Percentiles rank a stretch among this genome's conserved stretches.
These are phyloP conservation scores for Sindora glabra DNA, from an alignment of 306 rosid genomes.

Conservation along the genomic window DNA sequence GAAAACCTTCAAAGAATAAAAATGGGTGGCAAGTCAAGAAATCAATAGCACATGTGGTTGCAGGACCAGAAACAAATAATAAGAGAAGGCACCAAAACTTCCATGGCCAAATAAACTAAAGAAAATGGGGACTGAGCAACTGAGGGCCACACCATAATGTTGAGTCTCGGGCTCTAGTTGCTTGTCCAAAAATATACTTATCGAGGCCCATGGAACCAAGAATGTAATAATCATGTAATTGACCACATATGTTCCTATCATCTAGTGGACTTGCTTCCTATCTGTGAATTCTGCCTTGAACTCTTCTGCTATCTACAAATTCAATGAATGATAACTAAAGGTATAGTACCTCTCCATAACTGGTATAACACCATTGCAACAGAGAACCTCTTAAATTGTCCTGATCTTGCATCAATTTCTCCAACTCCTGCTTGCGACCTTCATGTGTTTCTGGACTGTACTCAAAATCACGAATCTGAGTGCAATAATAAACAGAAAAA, in stretches of 20 bases:
- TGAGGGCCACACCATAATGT: background rate
- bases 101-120: background rate
- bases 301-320: background rate
- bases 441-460: slow-evolving; percentile 78
- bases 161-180: background rate
- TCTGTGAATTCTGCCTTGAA: background rate
- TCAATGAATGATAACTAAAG: background rate
- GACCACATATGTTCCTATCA: background rate
- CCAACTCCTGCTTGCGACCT: slow-evolving; percentile 64
- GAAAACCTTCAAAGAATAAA: slow-evolving; percentile 55
- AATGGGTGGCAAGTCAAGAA: background rate
- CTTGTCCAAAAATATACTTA: slow-evolving; percentile 4
- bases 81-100: background rate
- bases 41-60: background rate
- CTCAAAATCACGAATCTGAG: slow-evolving; percentile 87
- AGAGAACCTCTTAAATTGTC: slow-evolving; percentile 75
- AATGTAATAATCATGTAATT: slow-evolving; percentile 8
- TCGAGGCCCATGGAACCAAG: background rate
- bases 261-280: background rate
- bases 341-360: slow-evolving; percentile 77
- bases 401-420: slow-evolving; percentile 73
- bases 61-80: background rate
- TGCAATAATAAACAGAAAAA: slow-evolving; percentile 16
- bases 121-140: slow-evolving; percentile 2
- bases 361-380: slow-evolving; percentile 82